Evolutionary conservation across 345 rosid species (phyloP).

Genomic region (Conringia planisiliqua): DNA sequence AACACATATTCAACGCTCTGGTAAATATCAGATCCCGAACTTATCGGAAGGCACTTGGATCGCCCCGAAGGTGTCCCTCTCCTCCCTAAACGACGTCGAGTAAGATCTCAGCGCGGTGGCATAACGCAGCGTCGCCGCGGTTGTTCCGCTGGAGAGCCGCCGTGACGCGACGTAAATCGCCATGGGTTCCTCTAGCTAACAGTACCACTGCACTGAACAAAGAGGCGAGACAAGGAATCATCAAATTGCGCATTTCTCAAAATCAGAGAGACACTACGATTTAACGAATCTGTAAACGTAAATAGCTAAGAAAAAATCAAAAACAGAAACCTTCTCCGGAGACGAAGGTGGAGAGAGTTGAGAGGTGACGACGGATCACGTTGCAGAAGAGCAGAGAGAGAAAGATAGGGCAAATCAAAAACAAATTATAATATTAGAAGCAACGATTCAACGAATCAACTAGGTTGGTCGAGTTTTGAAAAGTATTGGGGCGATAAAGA

Average conservation of each 20-base stretch:
- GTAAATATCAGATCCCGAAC: slow-evolving; percentile 39
- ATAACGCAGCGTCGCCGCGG: slow-evolving; percentile 45
- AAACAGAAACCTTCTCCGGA: slow-evolving; percentile 15
- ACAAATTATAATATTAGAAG: neutral
- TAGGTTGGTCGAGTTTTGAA: slow-evolving; percentile 12
- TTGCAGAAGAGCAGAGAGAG: neutral
- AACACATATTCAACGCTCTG: neutral
- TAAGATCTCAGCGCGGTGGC: slow-evolving; percentile 49
- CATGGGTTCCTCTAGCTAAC: slow-evolving; percentile 41
- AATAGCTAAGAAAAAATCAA: neutral
- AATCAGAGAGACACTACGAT: neutral
- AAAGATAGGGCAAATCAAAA: slow-evolving; percentile 6
- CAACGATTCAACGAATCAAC: slow-evolving; percentile 5
- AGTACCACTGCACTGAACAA: slow-evolving; percentile 1
- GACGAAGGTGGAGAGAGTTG: slow-evolving; percentile 20
- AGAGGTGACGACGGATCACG: slow-evolving; percentile 20
- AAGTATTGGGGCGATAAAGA: neutral
- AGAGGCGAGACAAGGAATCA: slow-evolving; percentile 2
- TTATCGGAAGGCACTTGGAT: slow-evolving; percentile 81
- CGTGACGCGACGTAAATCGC: slow-evolving; percentile 52
- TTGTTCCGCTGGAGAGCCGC: slow-evolving; percentile 51
- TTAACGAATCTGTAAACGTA: neutral
- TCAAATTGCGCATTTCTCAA: slow-evolving; percentile 4
- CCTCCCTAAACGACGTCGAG: slow-evolving; percentile 76
- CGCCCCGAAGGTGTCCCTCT: slow-evolving; percentile 89